Conservation (phyloP, 805 yeast species). For the Candida mattraensis region DNA sequence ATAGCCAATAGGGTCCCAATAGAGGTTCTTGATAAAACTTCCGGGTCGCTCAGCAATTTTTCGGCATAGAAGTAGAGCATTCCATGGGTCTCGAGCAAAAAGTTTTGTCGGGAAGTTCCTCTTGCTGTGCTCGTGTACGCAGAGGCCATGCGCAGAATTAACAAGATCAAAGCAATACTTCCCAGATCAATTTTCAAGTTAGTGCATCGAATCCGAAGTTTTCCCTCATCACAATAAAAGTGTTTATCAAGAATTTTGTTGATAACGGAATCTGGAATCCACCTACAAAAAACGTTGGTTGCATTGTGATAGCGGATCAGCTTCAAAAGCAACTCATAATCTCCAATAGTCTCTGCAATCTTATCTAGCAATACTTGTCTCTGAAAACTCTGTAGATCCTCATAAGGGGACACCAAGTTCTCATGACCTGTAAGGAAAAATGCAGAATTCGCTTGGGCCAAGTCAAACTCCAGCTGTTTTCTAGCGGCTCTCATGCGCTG, state of each 20-base stretch:
- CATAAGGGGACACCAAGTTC: no score
- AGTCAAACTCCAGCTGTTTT: no score
- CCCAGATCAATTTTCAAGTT: slow-evolving; percentile 21
- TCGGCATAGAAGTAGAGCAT: slow-evolving; percentile 19
- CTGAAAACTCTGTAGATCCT: no score
- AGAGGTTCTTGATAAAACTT: slow-evolving; percentile 12
- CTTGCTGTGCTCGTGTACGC: neutral
- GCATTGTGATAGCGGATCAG: no score
- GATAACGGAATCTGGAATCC: slow-evolving; percentile 19
- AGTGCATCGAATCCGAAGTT: slow-evolving; percentile 12
- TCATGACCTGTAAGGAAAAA: no score
- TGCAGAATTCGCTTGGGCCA: no score
- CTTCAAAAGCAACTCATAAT: no score
- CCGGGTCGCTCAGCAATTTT: slow-evolving; percentile 20
- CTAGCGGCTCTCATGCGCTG: no score
- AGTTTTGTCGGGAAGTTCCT: neutral
- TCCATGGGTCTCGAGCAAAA: slow-evolving; percentile 14
- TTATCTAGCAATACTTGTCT: no score
- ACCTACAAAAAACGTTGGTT: no score
- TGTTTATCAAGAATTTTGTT: slow-evolving; percentile 8
- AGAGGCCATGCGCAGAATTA: slow-evolving; percentile 11
- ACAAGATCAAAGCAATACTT: slow-evolving; percentile 23
- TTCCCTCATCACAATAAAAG: slow-evolving; percentile 10
- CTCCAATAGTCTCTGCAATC: no score
- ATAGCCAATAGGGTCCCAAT: slow-evolving; percentile 22